Evolutionary conservation across 148 eudicot species (phyloP), one percentile per base, ranked within the genome.

Genomic region (Vaccinium macrocarpon): DNA sequence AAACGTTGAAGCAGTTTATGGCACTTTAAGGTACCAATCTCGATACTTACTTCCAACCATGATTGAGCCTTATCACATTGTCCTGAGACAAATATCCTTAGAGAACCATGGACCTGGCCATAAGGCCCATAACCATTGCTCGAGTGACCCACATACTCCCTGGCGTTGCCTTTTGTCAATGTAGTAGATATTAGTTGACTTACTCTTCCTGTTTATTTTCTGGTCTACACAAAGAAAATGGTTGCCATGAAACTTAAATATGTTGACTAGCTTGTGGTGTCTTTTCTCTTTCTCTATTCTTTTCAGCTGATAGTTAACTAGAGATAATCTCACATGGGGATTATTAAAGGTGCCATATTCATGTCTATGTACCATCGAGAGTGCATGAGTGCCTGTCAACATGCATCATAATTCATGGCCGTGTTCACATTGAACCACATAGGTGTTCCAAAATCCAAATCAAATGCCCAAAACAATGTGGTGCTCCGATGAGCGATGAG

Each of bases 1-100:
- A 96, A 92, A 82, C 96, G 98, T 29, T 82, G 91, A 81, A 92
- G 94, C 66, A 81, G 91, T 59, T 91, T 84, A 84, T 72, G 0
- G 73, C 81, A 68, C 76, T 21, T 51, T 27, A 53, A 84, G 49
- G 76, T 71, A 23, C 66, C 21, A 21, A 29, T 53, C 27, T 81
- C 9, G 59, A 38, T 35, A 10, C 55, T 76, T 8, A 29, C 18
- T 18, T 79, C 56, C 32, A 12, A 32, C 27, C 80, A 55, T 29
- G 81, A 53, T 16, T 49, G 49, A 55, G 23, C 68, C 38, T 79
- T 56, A 55, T 55, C 8, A 29, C 15, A 56, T 55, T 66, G 81
- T 56, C 32, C 6, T 32, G 68, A 29, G 81, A 32, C 14, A 16
- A 55, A 14, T 35, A 16, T 56, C 66, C 32, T 79, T 68, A 53